Conservation (phyloP, 176 grass and related monocot genomes). For the Coix lacrymajobi region DNA sequence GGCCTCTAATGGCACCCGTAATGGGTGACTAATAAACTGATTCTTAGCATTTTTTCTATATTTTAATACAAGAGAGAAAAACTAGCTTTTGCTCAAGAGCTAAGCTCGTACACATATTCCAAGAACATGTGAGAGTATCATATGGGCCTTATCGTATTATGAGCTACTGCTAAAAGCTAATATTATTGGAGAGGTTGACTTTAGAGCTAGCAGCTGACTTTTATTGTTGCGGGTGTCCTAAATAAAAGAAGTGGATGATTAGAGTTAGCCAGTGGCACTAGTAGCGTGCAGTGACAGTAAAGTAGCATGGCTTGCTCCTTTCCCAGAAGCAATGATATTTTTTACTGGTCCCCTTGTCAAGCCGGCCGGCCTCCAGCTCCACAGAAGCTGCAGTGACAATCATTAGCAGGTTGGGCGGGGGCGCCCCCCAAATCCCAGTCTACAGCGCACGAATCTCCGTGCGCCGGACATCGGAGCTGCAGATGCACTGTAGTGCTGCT, state of each 20-base stretch:
- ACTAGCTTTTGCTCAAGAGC: too few species aligned
- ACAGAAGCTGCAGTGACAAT: slow-evolving; percentile 1
- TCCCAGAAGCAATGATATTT: slow-evolving; percentile 22
- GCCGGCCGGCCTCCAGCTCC: background rate
- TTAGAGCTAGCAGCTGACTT: too few species aligned
- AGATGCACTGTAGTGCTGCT: background rate
- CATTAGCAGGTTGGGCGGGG: background rate
- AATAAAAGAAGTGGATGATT: background rate
- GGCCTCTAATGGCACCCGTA: too few species aligned
- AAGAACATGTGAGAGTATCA: too few species aligned
- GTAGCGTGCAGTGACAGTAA: slow-evolving; percentile 27
- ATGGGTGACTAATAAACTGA: too few species aligned
- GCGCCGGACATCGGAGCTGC: background rate
- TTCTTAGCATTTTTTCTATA: too few species aligned
- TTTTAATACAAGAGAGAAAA: too few species aligned
- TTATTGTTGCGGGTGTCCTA: too few species aligned
- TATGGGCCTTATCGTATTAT: too few species aligned
- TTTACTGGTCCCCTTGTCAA: background rate
- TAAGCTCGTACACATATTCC: too few species aligned
- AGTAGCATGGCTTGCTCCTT: slow-evolving; percentile 5
- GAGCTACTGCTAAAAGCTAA: too few species aligned
- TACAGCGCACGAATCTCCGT: slow-evolving; percentile 22
- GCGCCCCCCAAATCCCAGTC: slow-evolving; percentile 14
- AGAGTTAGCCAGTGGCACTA: background rate
- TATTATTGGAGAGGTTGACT: too few species aligned